phyloP scores from a whole-genome alignment of 1,284 basidiomycete species.

The Anthracocystis walkeri region DNA sequence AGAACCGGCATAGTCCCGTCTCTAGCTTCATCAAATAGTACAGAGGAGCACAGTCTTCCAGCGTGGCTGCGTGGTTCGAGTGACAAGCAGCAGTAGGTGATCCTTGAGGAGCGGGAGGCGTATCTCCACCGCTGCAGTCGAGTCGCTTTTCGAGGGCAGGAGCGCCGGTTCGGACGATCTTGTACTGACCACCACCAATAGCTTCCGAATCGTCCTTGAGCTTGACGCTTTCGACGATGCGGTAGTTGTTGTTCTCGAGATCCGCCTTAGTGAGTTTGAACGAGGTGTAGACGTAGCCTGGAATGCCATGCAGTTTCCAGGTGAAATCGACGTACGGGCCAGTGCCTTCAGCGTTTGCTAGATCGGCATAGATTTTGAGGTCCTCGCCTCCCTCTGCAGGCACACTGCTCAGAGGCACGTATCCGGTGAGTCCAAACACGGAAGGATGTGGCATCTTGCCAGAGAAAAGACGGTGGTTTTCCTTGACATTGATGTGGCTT shows the following conservation, averaged over 20 bases:
- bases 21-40: neutral
- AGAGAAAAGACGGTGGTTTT: constrained; percentile 6
- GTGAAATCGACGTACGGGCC: constrained; percentile 4
- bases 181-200: neutral
- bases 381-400: neutral
- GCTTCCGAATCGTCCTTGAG: neutral
- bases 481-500: neutral
- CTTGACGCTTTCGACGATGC: neutral
- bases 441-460: constrained; percentile 1
- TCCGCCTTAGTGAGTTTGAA: neutral
- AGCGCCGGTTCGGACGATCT: neutral
- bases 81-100: neutral
- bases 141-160: neutral
- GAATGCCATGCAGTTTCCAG: constrained; percentile 9
- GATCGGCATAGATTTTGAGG: neutral
- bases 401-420: neutral
- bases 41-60: neutral
- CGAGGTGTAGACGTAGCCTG: neutral
- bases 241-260: constrained; percentile 4
- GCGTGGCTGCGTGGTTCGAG: constrained; percentile 3
- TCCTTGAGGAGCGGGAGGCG: neutral
- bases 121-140: neutral
- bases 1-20: neutral
- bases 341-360: constrained; percentile 2
- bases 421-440: constrained; percentile 3